These are phyloP conservation scores for Hamamelis virginiana DNA, from an alignment of 164 flowering plant genomes.

Conservation along the genomic window DNA sequence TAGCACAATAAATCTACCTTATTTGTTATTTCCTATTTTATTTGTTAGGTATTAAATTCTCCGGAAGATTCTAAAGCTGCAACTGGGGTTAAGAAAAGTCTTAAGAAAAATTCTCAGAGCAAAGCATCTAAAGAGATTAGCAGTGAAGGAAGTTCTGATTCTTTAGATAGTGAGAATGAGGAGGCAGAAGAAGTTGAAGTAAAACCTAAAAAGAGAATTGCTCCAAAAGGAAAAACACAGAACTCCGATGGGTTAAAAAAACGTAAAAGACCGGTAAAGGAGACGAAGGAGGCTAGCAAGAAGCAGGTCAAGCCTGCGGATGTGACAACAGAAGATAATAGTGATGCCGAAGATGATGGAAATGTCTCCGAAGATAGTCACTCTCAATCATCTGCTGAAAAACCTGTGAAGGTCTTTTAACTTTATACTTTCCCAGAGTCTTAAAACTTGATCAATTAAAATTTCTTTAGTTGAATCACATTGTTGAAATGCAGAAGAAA, in stretches of 20 bases:
- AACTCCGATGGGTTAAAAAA: conserved; percentile 46
- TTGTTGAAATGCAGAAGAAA: conserved; percentile 53
- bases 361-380: conserved; percentile 50
- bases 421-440: not conserved
- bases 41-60: conserved; percentile 46
- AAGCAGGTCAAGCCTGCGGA: conserved; percentile 41
- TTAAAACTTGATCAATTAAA: not conserved
- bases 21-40: conserved; percentile 3
- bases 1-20: not conserved
- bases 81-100: conserved; percentile 26
- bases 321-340: conserved; percentile 33
- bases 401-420: conserved; percentile 51
- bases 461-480: not conserved
- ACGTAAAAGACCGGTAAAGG: conserved; percentile 46
- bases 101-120: conserved; percentile 25
- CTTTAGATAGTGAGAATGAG: conserved; percentile 40
- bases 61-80: conserved; percentile 36
- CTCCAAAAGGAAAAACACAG: conserved; percentile 36
- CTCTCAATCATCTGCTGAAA: conserved; percentile 63
- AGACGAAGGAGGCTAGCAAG: conserved; percentile 37
- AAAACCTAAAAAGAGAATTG: conserved; percentile 46
- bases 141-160: conserved; percentile 36
- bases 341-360: conserved; percentile 50
- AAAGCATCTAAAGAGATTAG: conserved; percentile 33
- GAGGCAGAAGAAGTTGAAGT: conserved; percentile 47